Conservation (phyloP, 495 filamentous ascomycete species). For the Podospora anserina region DNA sequence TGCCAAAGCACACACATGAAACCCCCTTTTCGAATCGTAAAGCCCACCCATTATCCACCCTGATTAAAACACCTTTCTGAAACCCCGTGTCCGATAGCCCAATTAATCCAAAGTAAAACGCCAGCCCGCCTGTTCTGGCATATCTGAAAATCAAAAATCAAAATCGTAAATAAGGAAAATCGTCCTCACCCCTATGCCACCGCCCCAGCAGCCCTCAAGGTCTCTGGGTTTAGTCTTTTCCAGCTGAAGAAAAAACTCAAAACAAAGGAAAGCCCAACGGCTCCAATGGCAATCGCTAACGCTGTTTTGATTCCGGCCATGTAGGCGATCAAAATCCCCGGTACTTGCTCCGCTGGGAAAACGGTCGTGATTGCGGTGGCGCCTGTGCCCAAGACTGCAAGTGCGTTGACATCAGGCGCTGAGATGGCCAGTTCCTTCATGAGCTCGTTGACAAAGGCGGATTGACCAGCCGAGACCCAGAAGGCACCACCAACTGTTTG, state of each 20-base stretch:
- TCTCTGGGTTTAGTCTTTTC: conserved; percentile 24
- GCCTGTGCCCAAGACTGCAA: conserved; percentile 37
- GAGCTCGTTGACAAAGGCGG: conserved; percentile 50
- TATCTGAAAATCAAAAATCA: neutral
- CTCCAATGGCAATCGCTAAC: conserved; percentile 42
- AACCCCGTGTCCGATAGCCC: neutral
- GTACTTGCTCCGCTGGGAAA: conserved; percentile 41
- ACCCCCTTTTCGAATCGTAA: neutral
- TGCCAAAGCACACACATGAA: neutral
- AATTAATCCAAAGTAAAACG: neutral
- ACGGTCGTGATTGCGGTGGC: conserved; percentile 42
- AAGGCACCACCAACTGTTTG: conserved; percentile 51
- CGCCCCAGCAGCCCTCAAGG: conserved; percentile 17
- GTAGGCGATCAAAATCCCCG: conserved; percentile 54
- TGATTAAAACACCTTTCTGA: neutral
- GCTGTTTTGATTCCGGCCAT: conserved; percentile 54
- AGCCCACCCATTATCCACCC: neutral
- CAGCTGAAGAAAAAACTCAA: conserved; percentile 29
- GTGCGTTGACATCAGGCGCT: conserved; percentile 43
- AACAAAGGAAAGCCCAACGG: conserved; percentile 23
- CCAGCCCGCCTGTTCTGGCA: neutral
- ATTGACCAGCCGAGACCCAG: conserved; percentile 45
- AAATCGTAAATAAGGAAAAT: neutral
- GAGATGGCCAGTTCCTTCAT: conserved; percentile 31
- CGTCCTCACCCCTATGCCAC: conserved; percentile 16